These are phyloP conservation scores for Knufia petricola DNA, from an alignment of 2,329 filamentous ascomycete genomes.

Conservation along the genomic window DNA sequence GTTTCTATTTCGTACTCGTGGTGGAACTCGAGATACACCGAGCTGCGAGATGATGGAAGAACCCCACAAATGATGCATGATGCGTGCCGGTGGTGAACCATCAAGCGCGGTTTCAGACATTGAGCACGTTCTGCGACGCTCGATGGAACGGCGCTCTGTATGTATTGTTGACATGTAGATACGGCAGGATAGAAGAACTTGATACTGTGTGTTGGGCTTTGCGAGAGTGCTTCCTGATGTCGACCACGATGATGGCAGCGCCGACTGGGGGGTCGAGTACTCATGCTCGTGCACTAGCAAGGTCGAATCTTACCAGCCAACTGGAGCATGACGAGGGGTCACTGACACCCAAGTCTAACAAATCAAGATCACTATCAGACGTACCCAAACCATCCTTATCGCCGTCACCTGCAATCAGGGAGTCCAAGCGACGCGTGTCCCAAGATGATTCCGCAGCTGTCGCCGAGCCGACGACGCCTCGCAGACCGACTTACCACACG, in stretches of 20 bases:
- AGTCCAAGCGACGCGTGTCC: slow-evolving; percentile 43
- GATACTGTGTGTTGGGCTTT: neutral
- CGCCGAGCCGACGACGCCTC: slow-evolving; percentile 59
- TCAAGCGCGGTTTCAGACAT: neutral
- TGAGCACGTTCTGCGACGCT: neutral
- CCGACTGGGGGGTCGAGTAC: slow-evolving; percentile 11
- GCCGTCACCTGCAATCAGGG: slow-evolving; percentile 49
- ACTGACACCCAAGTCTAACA: slow-evolving; percentile 27
- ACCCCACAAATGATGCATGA: slow-evolving; percentile 4
- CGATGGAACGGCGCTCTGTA: neutral
- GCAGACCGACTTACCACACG: slow-evolving; percentile 52
- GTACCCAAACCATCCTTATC: slow-evolving; percentile 48
- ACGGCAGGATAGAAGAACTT: neutral
- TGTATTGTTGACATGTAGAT: neutral
- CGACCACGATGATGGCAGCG: slow-evolving; percentile 16
- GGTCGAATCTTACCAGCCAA: slow-evolving; percentile 19
- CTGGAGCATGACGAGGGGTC: slow-evolving; percentile 20
- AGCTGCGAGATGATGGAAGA: neutral
- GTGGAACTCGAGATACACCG: neutral
- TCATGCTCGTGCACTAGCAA: too few species aligned
- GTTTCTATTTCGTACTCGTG: neutral
- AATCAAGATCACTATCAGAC: slow-evolving; percentile 57
- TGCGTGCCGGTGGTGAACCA: neutral
- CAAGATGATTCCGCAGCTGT: slow-evolving; percentile 57
- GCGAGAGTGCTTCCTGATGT: slow-evolving; percentile 11